Evolutionary conservation across 2,329 filamentous ascomycete genomes (phyloP).

Genomic region (Aspergillus fructus): DNA sequence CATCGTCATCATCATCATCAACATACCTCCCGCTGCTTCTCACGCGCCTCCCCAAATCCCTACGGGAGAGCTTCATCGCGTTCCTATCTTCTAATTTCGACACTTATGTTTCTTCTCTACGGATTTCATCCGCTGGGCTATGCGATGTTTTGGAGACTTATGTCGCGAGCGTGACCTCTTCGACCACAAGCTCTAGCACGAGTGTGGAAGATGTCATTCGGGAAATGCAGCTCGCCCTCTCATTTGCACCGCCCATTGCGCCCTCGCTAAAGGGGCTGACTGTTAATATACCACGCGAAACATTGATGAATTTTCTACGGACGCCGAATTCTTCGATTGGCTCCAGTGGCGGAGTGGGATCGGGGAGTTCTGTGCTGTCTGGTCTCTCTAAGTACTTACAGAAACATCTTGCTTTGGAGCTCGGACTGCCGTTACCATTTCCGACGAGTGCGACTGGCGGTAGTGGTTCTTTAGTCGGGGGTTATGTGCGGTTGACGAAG

Average conservation of each 20-base stretch:
- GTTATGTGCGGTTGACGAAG: constrained; percentile 37
- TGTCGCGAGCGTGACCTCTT: constrained; percentile 19
- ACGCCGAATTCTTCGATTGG: neutral
- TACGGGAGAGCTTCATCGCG: constrained; percentile 50
- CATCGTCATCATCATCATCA: constrained; percentile 45
- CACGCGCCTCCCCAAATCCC: constrained; percentile 50
- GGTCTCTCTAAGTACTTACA: constrained; percentile 38
- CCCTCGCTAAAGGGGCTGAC: constrained; percentile 36
- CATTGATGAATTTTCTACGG: constrained; percentile 22
- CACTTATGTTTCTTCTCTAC: constrained; percentile 46
- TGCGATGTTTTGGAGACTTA: constrained; percentile 45
- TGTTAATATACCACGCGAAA: constrained; percentile 33
- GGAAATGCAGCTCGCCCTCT: constrained; percentile 41
- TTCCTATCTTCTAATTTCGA: constrained; percentile 54
- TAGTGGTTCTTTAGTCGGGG: constrained; percentile 8
- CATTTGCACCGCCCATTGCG: constrained; percentile 36
- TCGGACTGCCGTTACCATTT: constrained; percentile 28
- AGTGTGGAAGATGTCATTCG: constrained; percentile 33
- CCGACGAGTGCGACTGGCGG: neutral
- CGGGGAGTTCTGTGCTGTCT: constrained; percentile 20
- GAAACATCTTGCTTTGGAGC: constrained; percentile 40
- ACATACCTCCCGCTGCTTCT: constrained; percentile 53
- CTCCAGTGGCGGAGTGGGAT: neutral
- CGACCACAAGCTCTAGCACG: neutral
- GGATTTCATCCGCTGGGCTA: constrained; percentile 46